A percentile compares a stretch with the other conserved stretches of the same genome.
phyloP scores from a whole-genome alignment of 1,139 yeast species.

The Yamadazyma oceani region DNA sequence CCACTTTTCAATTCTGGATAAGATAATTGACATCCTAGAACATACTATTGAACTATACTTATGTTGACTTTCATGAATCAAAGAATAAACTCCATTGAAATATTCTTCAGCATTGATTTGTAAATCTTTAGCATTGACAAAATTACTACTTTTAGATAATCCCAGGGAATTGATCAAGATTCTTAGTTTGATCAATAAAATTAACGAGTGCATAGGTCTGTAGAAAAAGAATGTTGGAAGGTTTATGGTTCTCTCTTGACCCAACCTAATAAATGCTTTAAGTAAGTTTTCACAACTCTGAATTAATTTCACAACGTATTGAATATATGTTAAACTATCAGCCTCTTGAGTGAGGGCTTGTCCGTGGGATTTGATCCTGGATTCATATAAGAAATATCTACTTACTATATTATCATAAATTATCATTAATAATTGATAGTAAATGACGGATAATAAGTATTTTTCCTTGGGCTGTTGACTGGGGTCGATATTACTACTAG shows the following conservation, averaged over 20 bases:
- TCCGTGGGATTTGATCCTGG: conserved; percentile 5
- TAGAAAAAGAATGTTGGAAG: conserved; percentile 57
- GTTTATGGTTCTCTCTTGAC: conserved; percentile 32
- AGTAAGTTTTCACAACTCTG: conserved; percentile 45
- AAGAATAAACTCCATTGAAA: conserved; percentile 28
- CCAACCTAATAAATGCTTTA: conserved; percentile 42
- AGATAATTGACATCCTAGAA: conserved; percentile 41
- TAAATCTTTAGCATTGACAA: conserved; percentile 16
- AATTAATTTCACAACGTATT: conserved; percentile 39
- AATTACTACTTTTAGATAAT: conserved; percentile 15
- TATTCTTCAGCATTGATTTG: conserved; percentile 38
- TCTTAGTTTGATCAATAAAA: conserved; percentile 45
- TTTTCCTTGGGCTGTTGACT: conserved; percentile 27
- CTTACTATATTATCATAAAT: conserved; percentile 45
- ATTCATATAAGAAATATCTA: conserved; percentile 16
- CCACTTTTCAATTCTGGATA: conserved; percentile 48
- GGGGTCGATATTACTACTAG: conserved; percentile 1
- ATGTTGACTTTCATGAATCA: conserved; percentile 24
- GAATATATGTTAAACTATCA: conserved; percentile 25
- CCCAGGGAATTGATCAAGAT: conserved; percentile 41
- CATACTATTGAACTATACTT: conserved; percentile 37
- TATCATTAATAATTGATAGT: conserved; percentile 48
- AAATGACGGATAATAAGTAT: conserved; percentile 35
- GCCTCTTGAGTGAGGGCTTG: conserved; percentile 5
- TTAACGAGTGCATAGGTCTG: conserved; percentile 56